A percentile compares a stretch with the other conserved stretches of the same genome.
Evolutionary conservation across 108 stramenopile genomes (phyloP).

Genomic region (Nannochloropsis oceanica): DNA sequence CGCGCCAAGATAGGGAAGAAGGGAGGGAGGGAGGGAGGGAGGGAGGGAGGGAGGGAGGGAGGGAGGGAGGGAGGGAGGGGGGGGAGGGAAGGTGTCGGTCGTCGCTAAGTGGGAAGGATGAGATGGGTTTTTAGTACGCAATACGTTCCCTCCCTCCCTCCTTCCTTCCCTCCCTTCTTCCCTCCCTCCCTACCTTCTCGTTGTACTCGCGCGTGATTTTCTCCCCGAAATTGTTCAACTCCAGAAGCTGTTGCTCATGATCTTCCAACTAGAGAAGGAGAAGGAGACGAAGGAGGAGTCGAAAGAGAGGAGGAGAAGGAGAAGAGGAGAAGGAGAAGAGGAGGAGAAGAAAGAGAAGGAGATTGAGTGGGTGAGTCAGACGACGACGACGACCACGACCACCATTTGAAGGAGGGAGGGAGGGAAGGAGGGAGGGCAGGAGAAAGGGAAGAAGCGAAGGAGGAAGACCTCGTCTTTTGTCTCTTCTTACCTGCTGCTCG

Average conservation of each 20-base stretch:
- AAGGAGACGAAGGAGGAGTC: background rate
- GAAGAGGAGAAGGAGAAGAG: background rate
- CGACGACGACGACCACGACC: too few relatives aligned
- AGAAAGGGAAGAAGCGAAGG: too few relatives aligned
- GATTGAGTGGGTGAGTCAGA: too few relatives aligned
- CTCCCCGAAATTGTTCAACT: conserved; percentile 78
- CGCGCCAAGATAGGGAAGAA: background rate
- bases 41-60: background rate
- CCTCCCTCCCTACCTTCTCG: conserved; percentile 45
- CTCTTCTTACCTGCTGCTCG: conserved; percentile 39
- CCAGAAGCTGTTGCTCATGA: conserved; percentile 72
- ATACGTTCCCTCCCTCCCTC: too few relatives aligned
- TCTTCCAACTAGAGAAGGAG: conserved; percentile 52
- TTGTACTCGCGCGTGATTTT: conserved; percentile 90
- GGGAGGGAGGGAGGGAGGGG: background rate
- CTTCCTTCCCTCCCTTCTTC: background rate
- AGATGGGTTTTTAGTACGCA: too few relatives aligned
- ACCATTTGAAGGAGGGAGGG: too few relatives aligned
- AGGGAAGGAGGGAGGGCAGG: too few relatives aligned
- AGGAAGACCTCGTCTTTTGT: background rate
- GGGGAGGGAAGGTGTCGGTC: background rate
- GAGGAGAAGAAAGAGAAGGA: background rate
- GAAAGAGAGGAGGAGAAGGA: background rate
- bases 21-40: background rate
- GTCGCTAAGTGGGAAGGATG: too few relatives aligned